Percentiles rank a stretch among this genome's conserved stretches.
These are phyloP conservation scores for Fonsecaea erecta DNA, from an alignment of 2,329 filamentous ascomycete genomes.

Conservation along the genomic window DNA sequence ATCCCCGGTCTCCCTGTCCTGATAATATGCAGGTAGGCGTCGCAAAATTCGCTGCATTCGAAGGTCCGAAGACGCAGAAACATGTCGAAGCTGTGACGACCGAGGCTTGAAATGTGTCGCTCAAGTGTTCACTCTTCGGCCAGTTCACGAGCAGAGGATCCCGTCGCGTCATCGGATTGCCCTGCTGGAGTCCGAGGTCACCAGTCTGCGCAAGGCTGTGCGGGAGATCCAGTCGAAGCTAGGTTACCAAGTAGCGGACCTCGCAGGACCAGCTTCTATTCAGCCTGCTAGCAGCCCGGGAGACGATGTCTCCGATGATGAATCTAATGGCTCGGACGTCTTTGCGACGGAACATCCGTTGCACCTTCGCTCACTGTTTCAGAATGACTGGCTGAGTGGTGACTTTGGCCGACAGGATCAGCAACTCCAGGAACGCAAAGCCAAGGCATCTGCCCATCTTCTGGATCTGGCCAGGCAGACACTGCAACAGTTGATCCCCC, in stretches of 20 bases:
- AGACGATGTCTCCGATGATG: constrained; percentile 21
- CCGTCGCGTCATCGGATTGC: constrained; percentile 25
- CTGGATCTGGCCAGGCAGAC: constrained; percentile 22
- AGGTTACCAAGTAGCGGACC: constrained; percentile 6
- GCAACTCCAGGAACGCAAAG: constrained; percentile 7
- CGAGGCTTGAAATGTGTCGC: constrained; percentile 22
- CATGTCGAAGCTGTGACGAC: constrained; percentile 31
- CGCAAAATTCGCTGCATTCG: constrained; percentile 31
- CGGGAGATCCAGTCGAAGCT: constrained; percentile 23
- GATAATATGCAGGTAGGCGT: constrained; percentile 25
- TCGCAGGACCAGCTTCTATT: neutral
- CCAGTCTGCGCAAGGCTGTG: constrained; percentile 19
- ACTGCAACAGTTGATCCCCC: constrained; percentile 27
- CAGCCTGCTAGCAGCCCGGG: neutral
- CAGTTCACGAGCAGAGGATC: constrained; percentile 1
- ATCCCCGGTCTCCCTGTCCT: neutral
- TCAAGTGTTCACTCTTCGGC: constrained; percentile 18
- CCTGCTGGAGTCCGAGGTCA: constrained; percentile 26
- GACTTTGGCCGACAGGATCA: constrained; percentile 8
- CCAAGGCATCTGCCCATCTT: constrained; percentile 13
- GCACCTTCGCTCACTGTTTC: constrained; percentile 26
- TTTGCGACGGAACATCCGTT: constrained; percentile 21
- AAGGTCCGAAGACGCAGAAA: constrained; percentile 16
- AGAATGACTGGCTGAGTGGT: constrained; percentile 26
- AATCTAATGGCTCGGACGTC: constrained; percentile 22